Evolutionary conservation across 2,329 filamentous ascomycete species (phyloP).

Genomic region (Phialemonium atrogriseum): DNA sequence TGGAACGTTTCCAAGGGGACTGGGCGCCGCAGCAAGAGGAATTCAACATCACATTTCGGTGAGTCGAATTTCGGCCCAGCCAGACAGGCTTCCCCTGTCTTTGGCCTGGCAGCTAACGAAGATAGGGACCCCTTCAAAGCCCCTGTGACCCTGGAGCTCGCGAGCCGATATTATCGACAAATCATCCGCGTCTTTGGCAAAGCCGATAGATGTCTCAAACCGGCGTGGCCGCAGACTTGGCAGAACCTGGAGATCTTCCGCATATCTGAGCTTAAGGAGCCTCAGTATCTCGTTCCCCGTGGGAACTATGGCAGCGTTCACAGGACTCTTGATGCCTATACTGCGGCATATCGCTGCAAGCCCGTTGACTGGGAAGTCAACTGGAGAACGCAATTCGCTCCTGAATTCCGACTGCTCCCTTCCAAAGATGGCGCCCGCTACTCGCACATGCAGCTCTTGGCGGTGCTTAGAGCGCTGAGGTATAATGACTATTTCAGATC

Average conservation of each 20-base stretch:
- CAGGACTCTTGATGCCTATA: slow-evolving; percentile 46
- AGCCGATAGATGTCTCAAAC: slow-evolving; percentile 47
- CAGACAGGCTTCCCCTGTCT: no score
- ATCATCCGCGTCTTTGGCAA: slow-evolving; percentile 47
- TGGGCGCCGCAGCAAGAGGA: slow-evolving; percentile 44
- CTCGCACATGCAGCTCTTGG: slow-evolving; percentile 43
- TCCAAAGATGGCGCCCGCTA: slow-evolving; percentile 30
- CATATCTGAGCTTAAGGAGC: slow-evolving; percentile 42
- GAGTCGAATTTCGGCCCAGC: slow-evolving; percentile 17
- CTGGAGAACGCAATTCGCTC: slow-evolving; percentile 36
- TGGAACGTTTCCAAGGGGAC: slow-evolving; percentile 43
- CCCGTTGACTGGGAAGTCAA: slow-evolving; percentile 44
- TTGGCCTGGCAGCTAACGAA: slow-evolving; percentile 5
- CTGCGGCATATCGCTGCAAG: slow-evolving; percentile 40
- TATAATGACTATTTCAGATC: slow-evolving; percentile 54
- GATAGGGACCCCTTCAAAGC: slow-evolving; percentile 21
- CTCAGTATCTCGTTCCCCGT: slow-evolving; percentile 44
- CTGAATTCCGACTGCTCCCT: slow-evolving; percentile 45
- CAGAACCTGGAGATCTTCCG: slow-evolving; percentile 44
- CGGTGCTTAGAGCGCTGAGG: slow-evolving; percentile 45
- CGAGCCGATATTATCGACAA: slow-evolving; percentile 44
- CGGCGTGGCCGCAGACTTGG: slow-evolving; percentile 48
- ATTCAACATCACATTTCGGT: slow-evolving; percentile 48
- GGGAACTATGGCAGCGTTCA: slow-evolving; percentile 45
- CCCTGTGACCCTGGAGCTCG: slow-evolving; percentile 30